These are phyloP conservation scores for Ceratobasidium sp. DNA, from an alignment of 1,284 basidiomycete species.

Conservation along the genomic window DNA sequence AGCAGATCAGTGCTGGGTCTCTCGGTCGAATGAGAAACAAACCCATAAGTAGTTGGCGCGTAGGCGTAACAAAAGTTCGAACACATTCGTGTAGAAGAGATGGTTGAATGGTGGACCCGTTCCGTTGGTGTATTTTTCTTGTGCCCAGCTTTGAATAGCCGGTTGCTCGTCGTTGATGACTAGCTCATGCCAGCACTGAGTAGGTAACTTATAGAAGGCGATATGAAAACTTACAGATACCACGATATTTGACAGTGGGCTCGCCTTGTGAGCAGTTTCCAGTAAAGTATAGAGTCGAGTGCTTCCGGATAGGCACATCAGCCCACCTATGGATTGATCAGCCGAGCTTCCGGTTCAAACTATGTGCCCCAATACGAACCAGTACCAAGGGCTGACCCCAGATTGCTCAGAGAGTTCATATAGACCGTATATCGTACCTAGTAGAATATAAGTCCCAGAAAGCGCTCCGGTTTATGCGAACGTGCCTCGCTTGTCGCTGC, in stretches of 20 bases:
- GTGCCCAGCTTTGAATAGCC: slow-evolving; percentile 60
- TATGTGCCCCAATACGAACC: background rate
- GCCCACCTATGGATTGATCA: slow-evolving; percentile 43
- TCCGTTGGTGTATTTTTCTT: slow-evolving; percentile 71
- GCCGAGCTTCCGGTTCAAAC: background rate
- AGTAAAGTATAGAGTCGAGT: slow-evolving; percentile 56
- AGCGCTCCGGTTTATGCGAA: too few relatives aligned
- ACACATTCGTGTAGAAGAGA: slow-evolving; percentile 65
- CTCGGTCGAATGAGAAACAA: background rate
- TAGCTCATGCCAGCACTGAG: background rate
- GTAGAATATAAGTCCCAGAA: too few relatives aligned
- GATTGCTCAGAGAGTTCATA: slow-evolving; percentile 73
- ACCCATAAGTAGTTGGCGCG: slow-evolving; percentile 74
- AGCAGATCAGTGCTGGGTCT: background rate
- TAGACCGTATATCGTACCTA: slow-evolving; percentile 65
- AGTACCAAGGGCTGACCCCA: slow-evolving; percentile 20
- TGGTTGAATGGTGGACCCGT: slow-evolving; percentile 69
- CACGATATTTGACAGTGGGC: slow-evolving; percentile 74
- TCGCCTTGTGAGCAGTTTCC: slow-evolving; percentile 65
- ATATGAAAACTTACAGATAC: slow-evolving; percentile 53
- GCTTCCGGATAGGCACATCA: slow-evolving; percentile 58
- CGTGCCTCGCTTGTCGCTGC: slow-evolving; percentile 66
- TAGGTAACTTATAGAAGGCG: background rate
- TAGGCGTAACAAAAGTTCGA: slow-evolving; percentile 69
- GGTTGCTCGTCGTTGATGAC: slow-evolving; percentile 69